phyloP scores from a whole-genome alignment of 108 stramenopile species.

The Pseudonitzschia multiseries region DNA sequence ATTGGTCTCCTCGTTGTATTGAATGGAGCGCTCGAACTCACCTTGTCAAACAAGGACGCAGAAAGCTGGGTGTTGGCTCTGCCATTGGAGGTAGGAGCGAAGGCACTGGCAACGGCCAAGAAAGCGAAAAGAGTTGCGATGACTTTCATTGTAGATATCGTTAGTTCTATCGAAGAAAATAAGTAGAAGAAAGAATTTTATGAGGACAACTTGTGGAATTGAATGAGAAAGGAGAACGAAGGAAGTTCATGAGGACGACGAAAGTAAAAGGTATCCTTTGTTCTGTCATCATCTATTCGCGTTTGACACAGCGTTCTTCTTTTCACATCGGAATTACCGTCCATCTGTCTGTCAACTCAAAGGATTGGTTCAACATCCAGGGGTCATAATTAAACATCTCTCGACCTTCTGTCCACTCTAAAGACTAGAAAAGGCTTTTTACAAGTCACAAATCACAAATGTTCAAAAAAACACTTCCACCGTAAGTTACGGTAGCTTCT shows the following conservation, averaged over 20 bases:
- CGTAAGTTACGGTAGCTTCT: no score
- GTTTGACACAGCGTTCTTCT: no score
- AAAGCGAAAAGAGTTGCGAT: conserved; percentile 64
- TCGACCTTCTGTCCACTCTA: no score
- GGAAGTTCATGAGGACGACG: not conserved
- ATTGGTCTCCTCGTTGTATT: not conserved
- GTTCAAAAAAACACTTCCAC: no score
- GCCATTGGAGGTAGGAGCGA: conserved; percentile 55
- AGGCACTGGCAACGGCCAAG: conserved; percentile 72
- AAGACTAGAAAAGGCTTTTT: no score
- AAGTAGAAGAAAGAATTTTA: conserved; percentile 5
- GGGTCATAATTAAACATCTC: no score
- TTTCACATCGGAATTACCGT: no score
- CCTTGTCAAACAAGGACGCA: conserved; percentile 34
- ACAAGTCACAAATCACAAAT: no score
- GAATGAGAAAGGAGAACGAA: not conserved
- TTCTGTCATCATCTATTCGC: not conserved
- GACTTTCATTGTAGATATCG: conserved; percentile 59
- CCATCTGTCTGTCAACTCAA: no score
- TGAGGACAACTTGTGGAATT: not conserved
- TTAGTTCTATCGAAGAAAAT: not conserved
- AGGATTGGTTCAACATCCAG: no score
- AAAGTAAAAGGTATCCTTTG: not conserved
- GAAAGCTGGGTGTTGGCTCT: conserved; percentile 31
- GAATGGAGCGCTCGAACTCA: conserved; percentile 11